Evolutionary conservation across 2,329 filamentous ascomycete genomes (phyloP).

Genomic region (Ceratocystis ficicola): DNA sequence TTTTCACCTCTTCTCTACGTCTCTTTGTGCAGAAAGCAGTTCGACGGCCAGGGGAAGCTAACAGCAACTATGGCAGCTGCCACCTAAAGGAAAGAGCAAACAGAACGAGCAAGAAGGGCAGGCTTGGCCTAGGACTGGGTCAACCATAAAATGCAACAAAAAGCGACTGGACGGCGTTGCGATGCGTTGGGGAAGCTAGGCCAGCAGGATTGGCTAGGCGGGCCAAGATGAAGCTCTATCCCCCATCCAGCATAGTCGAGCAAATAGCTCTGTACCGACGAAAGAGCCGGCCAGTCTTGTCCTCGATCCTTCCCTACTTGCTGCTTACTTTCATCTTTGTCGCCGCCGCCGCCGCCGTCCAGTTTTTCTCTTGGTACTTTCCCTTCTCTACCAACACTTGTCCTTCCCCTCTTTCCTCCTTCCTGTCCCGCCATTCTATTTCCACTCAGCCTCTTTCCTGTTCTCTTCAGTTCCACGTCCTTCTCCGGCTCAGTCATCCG

Average conservation of each 20-base stretch:
- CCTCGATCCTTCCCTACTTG: not conserved
- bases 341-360: not conserved
- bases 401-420: not conserved
- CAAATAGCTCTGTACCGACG: not conserved
- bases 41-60: not conserved
- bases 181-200: not conserved
- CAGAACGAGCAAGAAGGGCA: not conserved
- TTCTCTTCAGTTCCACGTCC: too few species aligned
- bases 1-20: too few species aligned
- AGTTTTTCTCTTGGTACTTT: not conserved
- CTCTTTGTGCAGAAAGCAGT: too few species aligned
- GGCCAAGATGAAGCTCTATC: conserved; percentile 24
- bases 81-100: not conserved
- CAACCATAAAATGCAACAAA: not conserved
- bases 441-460: too few species aligned
- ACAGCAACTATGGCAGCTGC: not conserved
- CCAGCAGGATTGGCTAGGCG: not conserved
- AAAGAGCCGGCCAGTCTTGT: not conserved
- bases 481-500: not conserved
- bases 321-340: not conserved
- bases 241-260: not conserved
- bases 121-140: not conserved
- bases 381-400: not conserved
- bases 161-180: not conserved
- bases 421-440: not conserved